Percentiles rank a stretch among this genome's conserved stretches.
phyloP scores from a whole-genome alignment of 108 stramenopile genomes.

The Cyclotella kingstonii region DNA sequence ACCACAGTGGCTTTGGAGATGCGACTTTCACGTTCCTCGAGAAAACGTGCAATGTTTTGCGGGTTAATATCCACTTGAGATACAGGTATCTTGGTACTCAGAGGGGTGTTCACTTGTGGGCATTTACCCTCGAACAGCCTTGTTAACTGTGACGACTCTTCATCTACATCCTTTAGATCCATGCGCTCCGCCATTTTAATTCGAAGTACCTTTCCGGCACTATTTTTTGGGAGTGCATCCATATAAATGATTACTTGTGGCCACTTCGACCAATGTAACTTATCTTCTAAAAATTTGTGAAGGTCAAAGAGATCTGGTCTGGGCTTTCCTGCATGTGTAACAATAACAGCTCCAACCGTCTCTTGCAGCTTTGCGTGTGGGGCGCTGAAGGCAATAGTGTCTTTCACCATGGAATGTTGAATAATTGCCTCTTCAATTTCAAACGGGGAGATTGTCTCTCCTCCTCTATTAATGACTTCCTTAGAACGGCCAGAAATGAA shows the following conservation, averaged over 20 bases:
- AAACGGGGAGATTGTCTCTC: constrained; percentile 72
- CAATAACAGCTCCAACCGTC: constrained; percentile 64
- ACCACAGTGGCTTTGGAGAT: neutral
- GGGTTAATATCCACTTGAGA: constrained; percentile 31
- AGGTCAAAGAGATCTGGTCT: constrained; percentile 45
- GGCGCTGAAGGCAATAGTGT: constrained; percentile 52
- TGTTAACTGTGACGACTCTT: constrained; percentile 47
- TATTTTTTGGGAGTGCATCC: constrained; percentile 61
- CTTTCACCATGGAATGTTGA: constrained; percentile 43
- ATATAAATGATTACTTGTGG: constrained; percentile 63
- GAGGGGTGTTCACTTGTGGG: constrained; percentile 52
- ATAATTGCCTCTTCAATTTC: constrained; percentile 72
- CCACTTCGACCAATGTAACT: constrained; percentile 52
- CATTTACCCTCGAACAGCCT: constrained; percentile 58
- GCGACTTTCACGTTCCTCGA: constrained; percentile 7
- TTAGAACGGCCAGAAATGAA: constrained; percentile 76
- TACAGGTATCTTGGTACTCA: constrained; percentile 46
- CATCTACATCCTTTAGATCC: constrained; percentile 45
- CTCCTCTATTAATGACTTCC: constrained; percentile 86
- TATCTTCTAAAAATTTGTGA: constrained; percentile 48
- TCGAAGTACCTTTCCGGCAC: constrained; percentile 57
- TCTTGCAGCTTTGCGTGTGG: constrained; percentile 63
- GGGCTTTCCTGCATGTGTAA: constrained; percentile 29
- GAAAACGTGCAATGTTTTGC: constrained; percentile 21
- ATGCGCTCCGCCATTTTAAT: constrained; percentile 57